Evolutionary conservation across 768 basidiomycete genomes (phyloP).

Genomic region (Phlebiopsis gigantea): DNA sequence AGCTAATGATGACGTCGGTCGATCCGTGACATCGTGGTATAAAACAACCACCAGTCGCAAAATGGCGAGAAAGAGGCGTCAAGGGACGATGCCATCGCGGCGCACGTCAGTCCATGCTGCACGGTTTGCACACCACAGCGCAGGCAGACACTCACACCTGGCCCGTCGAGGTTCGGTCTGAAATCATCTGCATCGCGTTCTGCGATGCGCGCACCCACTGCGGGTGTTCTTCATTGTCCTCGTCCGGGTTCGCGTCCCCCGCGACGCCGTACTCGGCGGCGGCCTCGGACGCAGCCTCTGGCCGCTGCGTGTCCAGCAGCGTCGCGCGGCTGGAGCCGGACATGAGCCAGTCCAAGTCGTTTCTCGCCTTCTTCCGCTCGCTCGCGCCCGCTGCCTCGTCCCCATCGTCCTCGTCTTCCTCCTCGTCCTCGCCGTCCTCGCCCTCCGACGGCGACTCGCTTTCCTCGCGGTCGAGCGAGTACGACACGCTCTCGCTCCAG

Average conservation of each 20-base stretch:
- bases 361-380: not conserved
- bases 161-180: constrained; percentile 24
- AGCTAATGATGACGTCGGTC: not conserved
- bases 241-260: not conserved
- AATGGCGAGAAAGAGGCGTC: not conserved
- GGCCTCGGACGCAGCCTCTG: constrained; percentile 8
- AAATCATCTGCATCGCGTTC: constrained; percentile 20
- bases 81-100: not conserved
- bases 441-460: constrained; percentile 5
- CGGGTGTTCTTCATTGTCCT: constrained; percentile 14
- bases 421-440: constrained; percentile 4
- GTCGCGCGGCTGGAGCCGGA: constrained; percentile 20
- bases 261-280: constrained; percentile 6
- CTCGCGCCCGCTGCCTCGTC: not conserved
- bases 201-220: constrained; percentile 19
- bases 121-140: not conserved
- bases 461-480: constrained; percentile 22
- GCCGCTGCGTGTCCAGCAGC: constrained; percentile 8
- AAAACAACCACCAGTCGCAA: not conserved
- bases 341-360: constrained; percentile 25
- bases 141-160: constrained; percentile 24
- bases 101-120: not conserved
- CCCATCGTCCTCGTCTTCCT: not conserved
- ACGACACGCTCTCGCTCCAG: constrained; percentile 28
- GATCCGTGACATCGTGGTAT: not conserved